Conservation (phyloP, 495 filamentous ascomycete species). For the Penicillium malachiteum region DNA sequence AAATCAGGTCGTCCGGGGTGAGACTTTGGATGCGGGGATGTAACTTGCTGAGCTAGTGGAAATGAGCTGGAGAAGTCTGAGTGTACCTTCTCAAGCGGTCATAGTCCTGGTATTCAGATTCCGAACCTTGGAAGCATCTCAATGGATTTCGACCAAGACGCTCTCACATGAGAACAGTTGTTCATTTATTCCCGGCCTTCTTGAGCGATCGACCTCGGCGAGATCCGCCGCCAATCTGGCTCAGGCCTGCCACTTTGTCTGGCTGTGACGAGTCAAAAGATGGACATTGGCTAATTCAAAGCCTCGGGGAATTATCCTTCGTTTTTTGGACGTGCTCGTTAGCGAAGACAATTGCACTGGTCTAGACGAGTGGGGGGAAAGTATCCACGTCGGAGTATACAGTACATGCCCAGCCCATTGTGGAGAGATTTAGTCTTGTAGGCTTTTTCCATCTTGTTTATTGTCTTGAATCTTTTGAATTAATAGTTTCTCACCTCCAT, state of each 20-base stretch:
- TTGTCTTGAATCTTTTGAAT: background rate
- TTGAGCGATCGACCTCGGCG: constrained; percentile 1
- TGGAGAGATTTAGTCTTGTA: background rate
- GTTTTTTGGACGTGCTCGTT: background rate
- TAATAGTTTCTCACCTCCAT: background rate
- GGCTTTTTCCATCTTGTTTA: too few species aligned
- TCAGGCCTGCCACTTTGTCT: background rate
- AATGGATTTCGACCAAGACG: background rate
- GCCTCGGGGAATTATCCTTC: constrained; percentile 16
- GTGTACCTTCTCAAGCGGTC: background rate
- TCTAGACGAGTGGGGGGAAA: background rate
- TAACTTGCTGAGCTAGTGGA: background rate
- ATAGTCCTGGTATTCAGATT: background rate
- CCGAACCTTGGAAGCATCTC: background rate
- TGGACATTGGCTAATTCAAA: constrained; percentile 4
- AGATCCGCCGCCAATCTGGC: constrained; percentile 15
- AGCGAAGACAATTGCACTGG: background rate
- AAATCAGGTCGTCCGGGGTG: constrained; percentile 5
- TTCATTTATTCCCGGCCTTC: too few species aligned
- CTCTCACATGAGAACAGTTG: constrained; percentile 13
- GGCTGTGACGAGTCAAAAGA: constrained; percentile 5
- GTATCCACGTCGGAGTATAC: background rate
- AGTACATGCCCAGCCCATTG: background rate
- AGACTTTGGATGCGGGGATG: constrained; percentile 18
- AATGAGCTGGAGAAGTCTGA: background rate